Base-by-base conservation (phyloP, 306 rosid genomes). In the Cucurbita ficifolia region DNA sequence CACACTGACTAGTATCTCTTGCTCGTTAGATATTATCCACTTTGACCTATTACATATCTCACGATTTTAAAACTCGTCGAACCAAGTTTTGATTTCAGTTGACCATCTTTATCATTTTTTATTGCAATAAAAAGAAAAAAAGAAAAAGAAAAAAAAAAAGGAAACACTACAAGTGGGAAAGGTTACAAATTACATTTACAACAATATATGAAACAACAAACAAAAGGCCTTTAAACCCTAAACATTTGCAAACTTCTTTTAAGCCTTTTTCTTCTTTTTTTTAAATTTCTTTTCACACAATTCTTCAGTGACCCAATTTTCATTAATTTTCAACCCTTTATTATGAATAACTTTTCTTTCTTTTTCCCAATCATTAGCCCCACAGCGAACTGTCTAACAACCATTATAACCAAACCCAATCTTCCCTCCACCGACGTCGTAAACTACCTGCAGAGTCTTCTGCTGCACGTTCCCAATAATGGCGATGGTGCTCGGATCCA, bases 391-490 rank as follows among this genome's bases (percentile, higher is more conserved):
- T 53, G 19, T 21, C 75, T 43, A 80, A 24, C 96, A 91, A 0
- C 84, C 93, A 42, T 63, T 78, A 19, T 70, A 16, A 10, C 79
- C 87, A 77, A 92, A 89, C 50, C 96, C 96, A 22, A 92, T 16
- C 55, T 39, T 89, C 1, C 86, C 84, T 40, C 79, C 83, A 10
- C 80, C 89, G 49, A 86, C 78, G 73, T 92, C 96, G 67, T 92
- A 89, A 1, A 88, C 86, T 63, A 91, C 91, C 45, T 85, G 75
- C 14, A 86, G 6, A 10, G 86, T 83, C 39, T 52, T 86, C 65
- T 92, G 97, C 43, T 92, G 97, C 40, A 86, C 88, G 74, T 89
- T 92, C 38, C 97, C 97, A 2, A 87, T 78, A 1, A 92, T 87
- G 1, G 87, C 62, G 12, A 82, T 6, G 16, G 74, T 79, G 0